Conservation (phyloP, 805 yeast species). For the Lachancea cidri region DNA sequence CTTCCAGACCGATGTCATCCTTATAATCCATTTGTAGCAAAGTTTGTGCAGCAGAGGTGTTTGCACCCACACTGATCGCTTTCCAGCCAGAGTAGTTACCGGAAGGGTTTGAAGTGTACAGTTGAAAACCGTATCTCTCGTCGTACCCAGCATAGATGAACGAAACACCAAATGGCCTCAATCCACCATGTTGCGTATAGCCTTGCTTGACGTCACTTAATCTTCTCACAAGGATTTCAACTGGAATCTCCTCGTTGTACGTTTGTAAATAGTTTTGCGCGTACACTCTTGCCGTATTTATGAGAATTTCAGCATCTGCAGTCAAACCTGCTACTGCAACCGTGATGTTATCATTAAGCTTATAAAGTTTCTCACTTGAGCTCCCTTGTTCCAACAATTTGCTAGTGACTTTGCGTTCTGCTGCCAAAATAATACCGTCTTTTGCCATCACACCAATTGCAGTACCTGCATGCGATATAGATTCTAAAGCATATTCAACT, state of each 20-base stretch:
- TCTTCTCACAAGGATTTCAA: slow-evolving; percentile 80
- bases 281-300: slow-evolving; percentile 75
- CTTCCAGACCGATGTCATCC: slow-evolving; percentile 65
- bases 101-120: slow-evolving; percentile 92
- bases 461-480: slow-evolving; percentile 96
- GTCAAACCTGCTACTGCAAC: slow-evolving; percentile 98
- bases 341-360: slow-evolving; percentile 72
- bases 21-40: slow-evolving; percentile 91
- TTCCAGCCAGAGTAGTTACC: slow-evolving; percentile 99
- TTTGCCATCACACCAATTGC: slow-evolving; percentile 88
- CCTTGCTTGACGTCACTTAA: slow-evolving; percentile 95
- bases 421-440: slow-evolving; percentile 91
- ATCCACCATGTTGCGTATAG: slow-evolving; percentile 97
- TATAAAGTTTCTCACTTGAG: slow-evolving; percentile 87
- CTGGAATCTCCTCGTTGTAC: slow-evolving; percentile 91
- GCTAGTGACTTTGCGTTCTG: slow-evolving; percentile 92
- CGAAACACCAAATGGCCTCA: slow-evolving; percentile 97
- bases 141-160: slow-evolving; percentile 95
- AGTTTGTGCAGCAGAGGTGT: slow-evolving; percentile 94
- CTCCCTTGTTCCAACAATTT: slow-evolving; percentile 91
- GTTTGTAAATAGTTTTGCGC: slow-evolving; percentile 84
- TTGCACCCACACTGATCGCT: slow-evolving; percentile 95
- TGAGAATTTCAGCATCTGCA: slow-evolving; percentile 90
- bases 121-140: slow-evolving; percentile 81
- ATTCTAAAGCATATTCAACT: slow-evolving; percentile 95